A percentile compares a stretch with the other conserved stretches of the same genome.
Evolutionary conservation across 345 rosid genomes (phyloP).

Genomic region (Acer yangbiense): DNA sequence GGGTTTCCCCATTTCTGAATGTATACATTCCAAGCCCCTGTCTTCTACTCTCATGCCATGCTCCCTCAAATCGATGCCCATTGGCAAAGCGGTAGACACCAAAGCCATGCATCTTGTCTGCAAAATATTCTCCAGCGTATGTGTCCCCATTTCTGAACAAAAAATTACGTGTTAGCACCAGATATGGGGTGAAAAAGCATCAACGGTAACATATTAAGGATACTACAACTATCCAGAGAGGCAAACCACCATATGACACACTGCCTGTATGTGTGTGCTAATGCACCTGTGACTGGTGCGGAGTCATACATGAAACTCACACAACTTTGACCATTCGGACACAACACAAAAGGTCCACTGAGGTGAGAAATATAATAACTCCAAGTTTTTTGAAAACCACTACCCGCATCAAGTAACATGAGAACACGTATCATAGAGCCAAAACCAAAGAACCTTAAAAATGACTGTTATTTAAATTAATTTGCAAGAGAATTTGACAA

Average conservation of each 20-base stretch:
- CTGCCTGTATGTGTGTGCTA: background rate
- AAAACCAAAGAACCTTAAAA: background rate
- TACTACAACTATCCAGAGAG: background rate
- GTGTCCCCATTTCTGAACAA: slow-evolving; percentile 78
- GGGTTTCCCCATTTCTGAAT: slow-evolving; percentile 90
- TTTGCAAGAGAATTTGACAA: background rate
- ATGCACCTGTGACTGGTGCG: background rate
- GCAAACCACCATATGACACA: background rate
- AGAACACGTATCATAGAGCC: background rate
- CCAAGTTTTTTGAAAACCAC: no score
- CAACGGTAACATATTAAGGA: background rate
- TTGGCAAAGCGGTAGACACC: slow-evolving; percentile 87
- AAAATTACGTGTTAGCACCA: background rate
- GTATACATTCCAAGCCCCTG: slow-evolving; percentile 98
- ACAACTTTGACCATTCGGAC: background rate
- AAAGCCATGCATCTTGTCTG: slow-evolving; percentile 97
- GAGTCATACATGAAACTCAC: background rate
- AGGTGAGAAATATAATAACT: no score
- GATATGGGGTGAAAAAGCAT: background rate
- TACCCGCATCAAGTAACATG: background rate
- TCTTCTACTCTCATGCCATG: slow-evolving; percentile 97
- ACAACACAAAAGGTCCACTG: background rate
- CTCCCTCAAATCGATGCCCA: slow-evolving; percentile 94
- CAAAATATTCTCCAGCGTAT: slow-evolving; percentile 95
- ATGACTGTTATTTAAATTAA: background rate